A percentile compares a stretch with the other conserved stretches of the same genome.
Evolutionary conservation across 805 yeast species (phyloP).

Genomic region (Saccharomycopsis oosterbeekiorum): DNA sequence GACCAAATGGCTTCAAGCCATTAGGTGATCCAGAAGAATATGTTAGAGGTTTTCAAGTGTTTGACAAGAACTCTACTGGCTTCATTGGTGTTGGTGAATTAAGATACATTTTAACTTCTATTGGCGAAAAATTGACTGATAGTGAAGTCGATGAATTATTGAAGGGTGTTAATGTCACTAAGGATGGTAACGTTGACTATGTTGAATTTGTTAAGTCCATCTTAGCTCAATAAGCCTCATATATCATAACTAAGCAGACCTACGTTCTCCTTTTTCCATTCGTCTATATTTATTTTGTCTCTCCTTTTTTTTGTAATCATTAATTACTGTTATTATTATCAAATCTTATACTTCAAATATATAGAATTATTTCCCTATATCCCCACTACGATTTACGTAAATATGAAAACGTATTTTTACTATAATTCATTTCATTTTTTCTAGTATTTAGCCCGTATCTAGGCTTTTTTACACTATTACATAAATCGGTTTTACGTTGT

Average conservation of each 20-base stretch:
- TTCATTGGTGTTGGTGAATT: conserved; percentile 96
- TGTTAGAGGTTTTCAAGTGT: conserved; percentile 89
- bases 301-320: background rate
- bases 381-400: too few relatives aligned
- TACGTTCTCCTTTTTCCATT: background rate
- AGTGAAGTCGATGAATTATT: conserved; percentile 91
- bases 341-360: background rate
- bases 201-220: conserved; percentile 90
- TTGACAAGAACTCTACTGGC: conserved; percentile 93
- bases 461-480: too few relatives aligned
- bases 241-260: too few relatives aligned
- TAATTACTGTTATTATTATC: background rate
- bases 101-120: conserved; percentile 86
- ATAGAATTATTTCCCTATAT: background rate
- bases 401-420: too few relatives aligned
- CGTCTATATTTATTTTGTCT: background rate
- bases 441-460: too few relatives aligned
- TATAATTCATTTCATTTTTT: too few relatives aligned
- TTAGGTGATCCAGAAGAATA: conserved; percentile 82
- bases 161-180: conserved; percentile 88
- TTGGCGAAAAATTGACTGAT: conserved; percentile 89
- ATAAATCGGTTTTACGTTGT: too few relatives aligned
- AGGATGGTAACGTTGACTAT: conserved; percentile 92
- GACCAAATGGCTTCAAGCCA: conserved; percentile 83
- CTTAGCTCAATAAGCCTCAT: conserved; percentile 56